A percentile compares a stretch with the other conserved stretches of the same genome.
Evolutionary conservation across 805 yeast genomes (phyloP).

Genomic region (Candida cerambycidarum): DNA sequence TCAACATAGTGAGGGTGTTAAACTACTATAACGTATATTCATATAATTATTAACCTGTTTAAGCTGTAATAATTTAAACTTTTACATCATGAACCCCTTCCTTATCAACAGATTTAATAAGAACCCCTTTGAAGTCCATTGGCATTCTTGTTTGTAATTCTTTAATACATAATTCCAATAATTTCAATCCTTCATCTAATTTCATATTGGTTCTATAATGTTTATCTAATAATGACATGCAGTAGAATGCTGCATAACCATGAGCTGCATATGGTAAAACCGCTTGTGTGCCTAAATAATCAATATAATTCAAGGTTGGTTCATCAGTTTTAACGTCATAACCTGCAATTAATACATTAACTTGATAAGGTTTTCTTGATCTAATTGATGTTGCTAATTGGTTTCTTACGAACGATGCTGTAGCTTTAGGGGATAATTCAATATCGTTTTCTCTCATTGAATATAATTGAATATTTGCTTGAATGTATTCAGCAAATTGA

Average conservation of each 20-base stretch:
- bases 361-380: conserved; percentile 91
- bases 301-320: conserved; percentile 84
- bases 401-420: conserved; percentile 84
- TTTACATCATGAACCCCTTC: conserved; percentile 37
- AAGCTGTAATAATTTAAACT: background rate
- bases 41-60: too few relatives aligned
- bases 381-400: conserved; percentile 85
- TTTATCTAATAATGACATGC: conserved; percentile 85
- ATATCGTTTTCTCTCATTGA: conserved; percentile 76
- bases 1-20: too few relatives aligned
- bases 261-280: conserved; percentile 96
- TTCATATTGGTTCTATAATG: conserved; percentile 80
- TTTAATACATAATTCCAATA: conserved; percentile 68
- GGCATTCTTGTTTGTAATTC: conserved; percentile 88
- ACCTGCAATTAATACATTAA: conserved; percentile 86
- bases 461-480: conserved; percentile 87
- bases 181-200: conserved; percentile 72
- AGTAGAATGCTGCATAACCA: conserved; percentile 97
- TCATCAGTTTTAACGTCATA: conserved; percentile 56
- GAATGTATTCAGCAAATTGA: conserved; percentile 91
- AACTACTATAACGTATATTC: too few relatives aligned
- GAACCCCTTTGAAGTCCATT: conserved; percentile 87
- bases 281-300: conserved; percentile 88
- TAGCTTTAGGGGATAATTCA: conserved; percentile 81
- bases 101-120: conserved; percentile 64